These are phyloP conservation scores for Mrakiaceae sp. DNA, from an alignment of 1,284 basidiomycete species.

Conservation along the genomic window DNA sequence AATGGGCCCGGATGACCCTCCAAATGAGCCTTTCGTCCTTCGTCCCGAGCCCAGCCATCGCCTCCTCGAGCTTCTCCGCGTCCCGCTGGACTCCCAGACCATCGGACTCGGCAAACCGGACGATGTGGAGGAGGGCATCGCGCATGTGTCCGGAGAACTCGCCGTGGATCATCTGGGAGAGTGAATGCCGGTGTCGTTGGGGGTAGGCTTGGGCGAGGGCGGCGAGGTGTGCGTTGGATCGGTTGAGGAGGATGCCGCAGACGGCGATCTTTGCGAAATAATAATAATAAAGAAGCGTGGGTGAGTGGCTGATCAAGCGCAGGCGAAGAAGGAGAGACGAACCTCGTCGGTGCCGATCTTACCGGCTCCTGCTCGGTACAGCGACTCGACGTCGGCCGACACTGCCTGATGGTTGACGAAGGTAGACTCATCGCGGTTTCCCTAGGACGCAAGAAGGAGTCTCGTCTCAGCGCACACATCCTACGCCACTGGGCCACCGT, in stretches of 20 bases:
- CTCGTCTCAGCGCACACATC: no score
- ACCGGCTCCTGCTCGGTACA: slow-evolving; percentile 33
- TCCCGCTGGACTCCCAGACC: slow-evolving; percentile 30
- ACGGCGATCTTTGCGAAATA: slow-evolving; percentile 26
- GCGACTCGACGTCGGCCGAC: slow-evolving; percentile 32
- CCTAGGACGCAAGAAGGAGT: slow-evolving; percentile 4
- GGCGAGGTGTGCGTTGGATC: slow-evolving; percentile 32
- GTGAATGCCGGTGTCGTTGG: slow-evolving; percentile 24
- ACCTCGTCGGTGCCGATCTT: slow-evolving; percentile 33
- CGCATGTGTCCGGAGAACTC: slow-evolving; percentile 38
- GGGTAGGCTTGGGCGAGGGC: slow-evolving; percentile 33
- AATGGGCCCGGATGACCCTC: slow-evolving; percentile 32
- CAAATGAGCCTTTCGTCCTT: slow-evolving; percentile 36
- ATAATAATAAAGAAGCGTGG: slow-evolving; percentile 20
- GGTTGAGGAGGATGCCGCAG: slow-evolving; percentile 32
- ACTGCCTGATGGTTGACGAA: slow-evolving; percentile 32
- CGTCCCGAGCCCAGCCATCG: slow-evolving; percentile 20
- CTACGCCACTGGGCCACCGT: no score
- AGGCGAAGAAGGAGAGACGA: neutral
- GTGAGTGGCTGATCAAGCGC: slow-evolving; percentile 5
- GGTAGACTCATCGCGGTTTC: slow-evolving; percentile 32
- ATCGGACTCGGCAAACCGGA: slow-evolving; percentile 29
- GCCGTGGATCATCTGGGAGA: slow-evolving; percentile 29
- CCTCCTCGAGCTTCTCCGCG: slow-evolving; percentile 27
- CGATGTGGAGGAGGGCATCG: slow-evolving; percentile 31